Evolutionary conservation across 2,329 filamentous ascomycete genomes (phyloP).

Genomic region (Blastomyces gilchristii): DNA sequence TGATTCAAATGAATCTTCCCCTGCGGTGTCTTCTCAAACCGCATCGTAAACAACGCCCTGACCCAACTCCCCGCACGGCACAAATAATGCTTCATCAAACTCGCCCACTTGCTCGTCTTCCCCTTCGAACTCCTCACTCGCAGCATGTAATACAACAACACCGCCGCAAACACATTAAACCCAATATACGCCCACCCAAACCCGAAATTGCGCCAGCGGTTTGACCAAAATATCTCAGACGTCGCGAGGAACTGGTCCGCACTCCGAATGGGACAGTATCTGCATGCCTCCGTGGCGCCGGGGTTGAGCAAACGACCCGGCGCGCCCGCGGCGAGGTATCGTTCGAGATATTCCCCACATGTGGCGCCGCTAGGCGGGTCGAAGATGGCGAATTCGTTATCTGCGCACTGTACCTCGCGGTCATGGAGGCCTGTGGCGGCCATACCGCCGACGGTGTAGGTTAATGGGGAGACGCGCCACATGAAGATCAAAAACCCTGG

Average conservation of each 20-base stretch:
- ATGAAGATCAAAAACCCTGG: constrained; percentile 76
- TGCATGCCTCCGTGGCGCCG: constrained; percentile 42
- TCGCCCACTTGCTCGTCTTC: constrained; percentile 10
- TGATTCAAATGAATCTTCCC: constrained; percentile 14
- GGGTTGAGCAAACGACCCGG: constrained; percentile 49
- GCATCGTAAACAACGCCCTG: constrained; percentile 12
- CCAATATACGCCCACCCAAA: constrained; percentile 50
- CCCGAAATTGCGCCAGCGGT: constrained; percentile 61
- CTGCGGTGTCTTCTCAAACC: constrained; percentile 12
- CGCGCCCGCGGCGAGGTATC: constrained; percentile 37
- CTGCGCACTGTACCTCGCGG: constrained; percentile 53
- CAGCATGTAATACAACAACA: constrained; percentile 45
- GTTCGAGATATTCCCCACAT: constrained; percentile 49
- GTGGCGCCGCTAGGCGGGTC: constrained; percentile 48
- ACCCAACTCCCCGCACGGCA: constrained; percentile 9
- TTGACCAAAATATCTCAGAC: constrained; percentile 44
- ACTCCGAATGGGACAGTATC: constrained; percentile 35
- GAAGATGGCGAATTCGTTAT: constrained; percentile 61
- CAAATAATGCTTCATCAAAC: constrained; percentile 12
- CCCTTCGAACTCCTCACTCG: constrained; percentile 20
- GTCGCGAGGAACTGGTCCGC: constrained; percentile 34
- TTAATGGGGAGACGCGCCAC: constrained; percentile 74
- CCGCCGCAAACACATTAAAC: constrained; percentile 48
- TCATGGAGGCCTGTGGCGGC: constrained; percentile 60
- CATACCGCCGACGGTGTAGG: constrained; percentile 67